Percentiles rank a stretch among this genome's conserved stretches.
These are phyloP conservation scores for Endocalyx cinctus DNA, from an alignment of 2,329 filamentous ascomycete genomes.

Conservation along the genomic window DNA sequence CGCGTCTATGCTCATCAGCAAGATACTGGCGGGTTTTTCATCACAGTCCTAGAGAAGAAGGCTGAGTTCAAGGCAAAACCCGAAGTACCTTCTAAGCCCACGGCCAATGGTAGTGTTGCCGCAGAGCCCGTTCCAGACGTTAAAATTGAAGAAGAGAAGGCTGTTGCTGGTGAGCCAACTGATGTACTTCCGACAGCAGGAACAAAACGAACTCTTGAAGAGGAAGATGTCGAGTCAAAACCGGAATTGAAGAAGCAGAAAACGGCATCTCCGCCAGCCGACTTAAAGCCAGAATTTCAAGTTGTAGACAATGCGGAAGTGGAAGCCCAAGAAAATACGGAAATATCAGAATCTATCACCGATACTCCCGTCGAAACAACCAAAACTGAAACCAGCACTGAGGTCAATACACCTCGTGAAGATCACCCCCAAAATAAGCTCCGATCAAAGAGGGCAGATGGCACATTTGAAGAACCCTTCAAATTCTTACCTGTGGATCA, in stretches of 20 bases:
- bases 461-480: constrained; percentile 81
- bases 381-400: constrained; percentile 13
- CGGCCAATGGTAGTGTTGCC: constrained; percentile 12
- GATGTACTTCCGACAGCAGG: constrained; percentile 26
- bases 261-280: constrained; percentile 22
- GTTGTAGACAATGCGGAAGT: constrained; percentile 10
- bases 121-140: constrained; percentile 20
- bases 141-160: constrained; percentile 31
- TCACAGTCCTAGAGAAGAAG: constrained; percentile 89
- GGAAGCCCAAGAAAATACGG: constrained; percentile 6
- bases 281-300: constrained; percentile 16
- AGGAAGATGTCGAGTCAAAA: constrained; percentile 30
- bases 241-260: constrained; percentile 45
- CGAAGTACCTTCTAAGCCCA: constrained; percentile 53
- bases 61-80: constrained; percentile 76
- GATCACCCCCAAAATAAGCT: constrained; percentile 13
- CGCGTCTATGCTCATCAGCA: constrained; percentile 92
- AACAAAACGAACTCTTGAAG: constrained; percentile 30
- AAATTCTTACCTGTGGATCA: constrained; percentile 79
- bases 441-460: constrained; percentile 38
- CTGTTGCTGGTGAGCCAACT: constrained; percentile 25
- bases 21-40: constrained; percentile 97
- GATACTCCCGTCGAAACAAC: constrained; percentile 9
- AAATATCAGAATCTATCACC: constrained; percentile 3
- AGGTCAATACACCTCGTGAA: constrained; percentile 10